Evolutionary conservation across 2,329 filamentous ascomycete species (phyloP), one percentile per base, ranked within the genome.

Genomic region (Diaporthe capsici): DNA sequence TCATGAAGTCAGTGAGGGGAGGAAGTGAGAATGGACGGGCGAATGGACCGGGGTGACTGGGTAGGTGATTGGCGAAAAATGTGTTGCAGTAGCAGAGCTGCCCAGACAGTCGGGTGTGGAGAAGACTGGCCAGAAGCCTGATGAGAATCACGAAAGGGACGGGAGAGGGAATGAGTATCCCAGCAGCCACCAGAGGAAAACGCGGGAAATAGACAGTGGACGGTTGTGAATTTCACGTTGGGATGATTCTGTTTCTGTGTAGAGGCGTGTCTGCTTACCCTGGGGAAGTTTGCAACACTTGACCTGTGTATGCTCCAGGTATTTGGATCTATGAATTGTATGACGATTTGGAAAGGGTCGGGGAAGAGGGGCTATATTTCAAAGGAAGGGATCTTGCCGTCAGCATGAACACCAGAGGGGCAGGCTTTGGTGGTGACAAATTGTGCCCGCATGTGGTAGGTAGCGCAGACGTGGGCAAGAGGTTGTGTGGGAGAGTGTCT

Each of bases 361-460:
- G 49, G 25, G 49, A 55, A 1, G 49, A 53, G 65, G n/a, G n/a
- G 34, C 65, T 55, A n/a, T 70, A 70, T 70, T 55, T 55, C 31
- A 70, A 42, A 55, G 12, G 22, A 42, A 20, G 7, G 49, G 65
- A 55, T 55, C 22, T 53, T 70, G 49, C 55, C 49, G 65, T 70
- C 65, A 70, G 65, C 65, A 42, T 55, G 34, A 42, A 70, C n/a
- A 9, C 65, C 49, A 28, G 49, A n/a, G 17, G 47, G 63, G 25
- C 4, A n/a, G 22, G 31, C 31, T 37, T 22, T 39, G 65, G 65
- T 42, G 65, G 65, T 70, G 65, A 70, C 65, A 70, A 70, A 70
- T 70, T 70, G 65, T 55, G 65, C 28, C 49, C 47, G 31, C 47
- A 70, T 70, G 65, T 70, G 65, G 49, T 42, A 70, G 65, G 49